Base-by-base conservation (phyloP, 768 basidiomycete species). In the Rhodotorula babjevae region DNA sequence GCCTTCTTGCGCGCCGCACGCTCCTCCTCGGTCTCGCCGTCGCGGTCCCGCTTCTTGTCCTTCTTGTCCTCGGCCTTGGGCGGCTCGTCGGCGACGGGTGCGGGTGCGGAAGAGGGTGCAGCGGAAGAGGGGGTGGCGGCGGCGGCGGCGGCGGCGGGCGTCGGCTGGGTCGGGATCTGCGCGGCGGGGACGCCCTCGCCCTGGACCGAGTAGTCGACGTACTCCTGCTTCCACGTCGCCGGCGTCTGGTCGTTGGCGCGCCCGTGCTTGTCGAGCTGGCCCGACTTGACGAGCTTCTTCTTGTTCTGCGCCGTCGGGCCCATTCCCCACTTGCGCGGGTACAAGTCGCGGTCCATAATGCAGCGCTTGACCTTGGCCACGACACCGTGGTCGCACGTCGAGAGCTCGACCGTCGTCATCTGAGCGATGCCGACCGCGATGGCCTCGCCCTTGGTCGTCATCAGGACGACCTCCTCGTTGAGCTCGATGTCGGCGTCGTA, bases 301-400 rank as follows among this genome's bases (percentile, higher is more conserved):
- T 98, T 99, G 86, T 98, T 98, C 81, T 95, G 90, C 65, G 96
- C 95, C 16, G 56, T n/a, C 31, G 96, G 96, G n/a, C 96, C 96
- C 63, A 98, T 87, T 62, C 96, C 96, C 96, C 96, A 99, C 74
- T 94, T 88, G 68, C 96, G 44, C 53, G 96, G 96, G 82, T 99
- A 99, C 29, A 92, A 91, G 82, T 99, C 96, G 50, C 95, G 89
- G 79, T 98, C 96, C 96, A 99, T 99, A 80, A 99, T 98, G 80
- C 95, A 97, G 63, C 96, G 86, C 84, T 99, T 99, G 79, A 99
- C 93, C 83, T 97, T 98, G 49, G 96, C 96, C 56, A 98, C 95
- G 68, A 99, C 92, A 60, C 96, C 96, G 79, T 99, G 95, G 81
- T 97, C 94, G 81, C 95, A 98, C 5, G 94, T 95, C 16, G 93